These are phyloP conservation scores for Leccinum pachyderme DNA, from an alignment of 1,284 basidiomycete genomes.

Conservation along the genomic window DNA sequence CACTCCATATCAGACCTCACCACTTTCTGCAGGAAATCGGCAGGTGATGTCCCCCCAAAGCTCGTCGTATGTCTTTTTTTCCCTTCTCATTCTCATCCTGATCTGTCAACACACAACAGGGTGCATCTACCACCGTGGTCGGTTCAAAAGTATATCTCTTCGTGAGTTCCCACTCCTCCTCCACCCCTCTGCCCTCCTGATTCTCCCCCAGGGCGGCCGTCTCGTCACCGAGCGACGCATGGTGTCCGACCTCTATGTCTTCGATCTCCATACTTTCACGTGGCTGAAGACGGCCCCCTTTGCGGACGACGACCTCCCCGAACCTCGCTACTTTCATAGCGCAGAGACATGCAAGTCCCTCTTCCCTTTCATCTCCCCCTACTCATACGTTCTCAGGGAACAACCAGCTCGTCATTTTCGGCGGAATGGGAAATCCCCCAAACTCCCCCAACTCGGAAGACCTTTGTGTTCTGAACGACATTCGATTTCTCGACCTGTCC, in stretches of 20 bases:
- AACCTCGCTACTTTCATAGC: slow-evolving; percentile 87
- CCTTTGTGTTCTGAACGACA: slow-evolving; percentile 80
- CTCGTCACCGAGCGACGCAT: slow-evolving; percentile 83
- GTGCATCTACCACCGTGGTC: slow-evolving; percentile 81
- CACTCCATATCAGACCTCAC: slow-evolving; percentile 87
- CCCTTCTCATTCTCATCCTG: neutral
- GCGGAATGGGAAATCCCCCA: slow-evolving; percentile 84
- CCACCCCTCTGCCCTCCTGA: neutral
- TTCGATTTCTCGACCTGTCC: slow-evolving; percentile 79
- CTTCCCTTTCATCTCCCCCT: neutral
- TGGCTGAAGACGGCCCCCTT: slow-evolving; percentile 74
- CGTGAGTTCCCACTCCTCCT: slow-evolving; percentile 43
- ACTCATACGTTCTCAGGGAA: slow-evolving; percentile 56
- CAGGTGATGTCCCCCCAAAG: slow-evolving; percentile 84
- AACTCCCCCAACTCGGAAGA: slow-evolving; percentile 67
- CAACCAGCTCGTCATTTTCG: slow-evolving; percentile 85
- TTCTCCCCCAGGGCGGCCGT: slow-evolving; percentile 66
- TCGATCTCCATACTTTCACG: slow-evolving; percentile 74
- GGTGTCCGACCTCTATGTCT: slow-evolving; percentile 85
- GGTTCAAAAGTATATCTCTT: slow-evolving; percentile 85
- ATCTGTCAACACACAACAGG: slow-evolving; percentile 45
- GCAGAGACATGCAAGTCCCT: slow-evolving; percentile 77
- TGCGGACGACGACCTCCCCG: slow-evolving; percentile 66
- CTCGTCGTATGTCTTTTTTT: slow-evolving; percentile 66
- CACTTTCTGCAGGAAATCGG: slow-evolving; percentile 78